Percentiles rank a stretch among this genome's conserved stretches.
These are phyloP conservation scores for Leccinum aurantiacum DNA, from an alignment of 768 basidiomycete genomes.

Conservation along the genomic window DNA sequence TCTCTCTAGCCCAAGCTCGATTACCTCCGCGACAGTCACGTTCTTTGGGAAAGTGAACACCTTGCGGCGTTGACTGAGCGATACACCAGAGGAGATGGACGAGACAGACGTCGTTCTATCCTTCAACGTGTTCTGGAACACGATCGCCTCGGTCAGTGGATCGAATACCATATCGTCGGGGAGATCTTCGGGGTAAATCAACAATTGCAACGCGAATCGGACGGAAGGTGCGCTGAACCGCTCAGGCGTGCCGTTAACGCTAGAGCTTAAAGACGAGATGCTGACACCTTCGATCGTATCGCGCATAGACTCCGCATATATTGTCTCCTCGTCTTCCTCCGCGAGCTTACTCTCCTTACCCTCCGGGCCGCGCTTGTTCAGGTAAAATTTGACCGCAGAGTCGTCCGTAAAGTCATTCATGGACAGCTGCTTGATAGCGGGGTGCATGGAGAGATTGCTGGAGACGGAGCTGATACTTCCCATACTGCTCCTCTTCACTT, in stretches of 20 bases:
- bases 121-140: constrained; percentile 73
- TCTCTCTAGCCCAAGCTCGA: constrained; percentile 86
- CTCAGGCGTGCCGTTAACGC: constrained; percentile 57
- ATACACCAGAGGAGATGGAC: constrained; percentile 51
- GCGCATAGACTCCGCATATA: constrained; percentile 36
- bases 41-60: constrained; percentile 93
- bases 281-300: constrained; percentile 31
- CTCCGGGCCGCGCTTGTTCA: too few species aligned
- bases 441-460: too few species aligned
- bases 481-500: too few species aligned
- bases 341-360: too few species aligned
- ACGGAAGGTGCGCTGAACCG: constrained; percentile 81
- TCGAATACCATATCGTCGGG: constrained; percentile 97
- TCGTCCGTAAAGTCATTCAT: too few species aligned
- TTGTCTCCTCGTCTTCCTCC: too few species aligned
- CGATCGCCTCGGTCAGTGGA: constrained; percentile 86
- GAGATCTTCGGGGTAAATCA: constrained; percentile 87
- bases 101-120: constrained; percentile 47
- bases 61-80: constrained; percentile 66
- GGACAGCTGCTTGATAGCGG: too few species aligned
- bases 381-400: too few species aligned
- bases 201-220: constrained; percentile 81
- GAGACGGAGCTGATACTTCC: too few species aligned
- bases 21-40: constrained; percentile 93
- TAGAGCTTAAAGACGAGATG: constrained; percentile 22